Evolutionary conservation across 2,329 filamentous ascomycete species (phyloP), one percentile per base, ranked within the genome.

Genomic region (Lecanicillium sp.): DNA sequence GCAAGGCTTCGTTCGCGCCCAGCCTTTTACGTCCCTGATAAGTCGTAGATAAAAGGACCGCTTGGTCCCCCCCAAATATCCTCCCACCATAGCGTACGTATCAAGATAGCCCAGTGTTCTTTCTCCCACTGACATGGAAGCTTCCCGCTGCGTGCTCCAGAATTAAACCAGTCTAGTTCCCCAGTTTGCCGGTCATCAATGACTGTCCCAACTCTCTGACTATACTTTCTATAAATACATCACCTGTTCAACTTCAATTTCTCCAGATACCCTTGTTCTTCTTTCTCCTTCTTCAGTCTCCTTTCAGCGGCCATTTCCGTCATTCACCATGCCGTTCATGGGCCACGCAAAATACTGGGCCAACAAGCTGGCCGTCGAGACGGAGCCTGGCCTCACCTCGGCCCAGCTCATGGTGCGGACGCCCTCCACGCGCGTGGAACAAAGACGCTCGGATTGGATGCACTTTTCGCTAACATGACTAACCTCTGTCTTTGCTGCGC

Each of bases 341-440:
- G 61, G 64, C 40, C 58, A 64, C 50, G 66, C 71, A 44, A 67
- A 67, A 54, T 62, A 64, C 52, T 70, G 72, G 64, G 65, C 66
- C 48, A 65, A 78, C 35, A 90, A 80, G 71, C 62, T 90, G 49
- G 82, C 86, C 38, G 86, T 93, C 50, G 76, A 86, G 48, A 70
- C 78, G 47, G 90, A 95, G 66, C 79, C 84, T 1, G 88, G 87
- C 38, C 75, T 96, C 59, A 86, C 83, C 7, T 83, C 77, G 45
- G 78, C 83, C 14, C 87, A 95, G 71, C 73, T 94, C 56, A 90
- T 95, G 84, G 77, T 79, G 69, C 57, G 68, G 30, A 48, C 17
- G 40, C 49, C 40, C 36, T 47, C 30, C 40, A 33, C 29, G 14
- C 17, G 19, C 32, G 36, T 26, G 27, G 27, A 20, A 33, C 26